Evolutionary conservation across 306 rosid species (phyloP), one percentile per base, ranked within the genome.

Genomic region (Clitoria ternatea): DNA sequence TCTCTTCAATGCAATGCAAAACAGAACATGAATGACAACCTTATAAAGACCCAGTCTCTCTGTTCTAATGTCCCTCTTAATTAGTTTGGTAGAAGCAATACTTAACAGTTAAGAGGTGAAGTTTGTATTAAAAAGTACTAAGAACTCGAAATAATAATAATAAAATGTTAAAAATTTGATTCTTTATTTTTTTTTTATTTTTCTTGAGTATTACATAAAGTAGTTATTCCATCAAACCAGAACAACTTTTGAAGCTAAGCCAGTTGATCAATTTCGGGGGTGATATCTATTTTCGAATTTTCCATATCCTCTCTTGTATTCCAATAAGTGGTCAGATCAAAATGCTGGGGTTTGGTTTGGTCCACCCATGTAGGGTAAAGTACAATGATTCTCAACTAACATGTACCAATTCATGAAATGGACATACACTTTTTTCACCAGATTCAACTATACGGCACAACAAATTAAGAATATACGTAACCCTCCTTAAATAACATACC

Each of bases 191-290:
- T 40, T 73, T 50, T 72, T 49, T 79, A n/a, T 57, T 60, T 60
- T 37, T 82, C 79, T 74, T 74, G 79, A 61, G 76, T 37, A 50
- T 32, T 54, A 73, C 76, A 73, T 35, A 74, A 67, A 79, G 83
- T 19, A 44, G 77, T 63, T 69, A 77, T 32, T 82, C 74, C 77
- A 66, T 83, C 86, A 73, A 73, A 79, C 80, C 17, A 69, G 70
- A 57, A 57, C 79, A 73, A 24, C 27, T 67, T 70, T 75, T 18
- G 67, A 81, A 74, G 74, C 82, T 40, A 81, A 84, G 86, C 76
- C 60, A 50, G 77, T 49, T 37, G 44, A 14, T 50, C 19, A 12
- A 14, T 36, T 77, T 61, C 66, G 11, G 57, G 57, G 71, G 15
- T 36, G 64, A 39, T 69, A 49, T 57, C 72, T 45, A 39, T n/a